Percentiles rank a stretch among this genome's conserved stretches.
These are phyloP conservation scores for Aspergillus eucalypticola DNA, from an alignment of 2,329 filamentous ascomycete genomes.

Conservation along the genomic window DNA sequence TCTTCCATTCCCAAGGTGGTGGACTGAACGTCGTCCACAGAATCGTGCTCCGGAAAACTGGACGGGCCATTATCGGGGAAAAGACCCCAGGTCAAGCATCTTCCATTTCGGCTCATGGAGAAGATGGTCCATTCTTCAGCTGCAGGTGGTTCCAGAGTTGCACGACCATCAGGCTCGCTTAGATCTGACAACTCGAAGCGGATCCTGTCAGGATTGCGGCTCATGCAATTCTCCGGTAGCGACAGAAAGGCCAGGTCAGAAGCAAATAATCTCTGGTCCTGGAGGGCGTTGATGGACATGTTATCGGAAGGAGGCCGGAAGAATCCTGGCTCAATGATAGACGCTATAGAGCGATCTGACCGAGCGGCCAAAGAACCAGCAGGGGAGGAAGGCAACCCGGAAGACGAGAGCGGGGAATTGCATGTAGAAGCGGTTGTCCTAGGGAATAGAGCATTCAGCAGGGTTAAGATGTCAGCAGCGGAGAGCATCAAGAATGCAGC, in stretches of 20 bases:
- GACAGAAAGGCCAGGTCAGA: conserved; percentile 33
- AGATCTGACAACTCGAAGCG: conserved; percentile 44
- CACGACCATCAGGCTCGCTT: conserved; percentile 43
- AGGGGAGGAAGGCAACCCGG: conserved; percentile 27
- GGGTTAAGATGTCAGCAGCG: conserved; percentile 73
- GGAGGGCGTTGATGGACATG: conserved; percentile 26
- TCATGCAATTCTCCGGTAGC: conserved; percentile 27
- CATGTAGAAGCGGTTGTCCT: conserved; percentile 28
- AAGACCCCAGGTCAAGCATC: conserved; percentile 67
- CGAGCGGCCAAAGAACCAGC: conserved; percentile 20
- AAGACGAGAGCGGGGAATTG: conserved; percentile 29
- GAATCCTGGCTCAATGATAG: conserved; percentile 33
- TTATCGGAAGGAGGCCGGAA: conserved; percentile 34
- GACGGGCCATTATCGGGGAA: conserved; percentile 63
- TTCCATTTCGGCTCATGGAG: conserved; percentile 74
- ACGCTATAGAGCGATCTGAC: conserved; percentile 21
- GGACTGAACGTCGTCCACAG: conserved; percentile 42
- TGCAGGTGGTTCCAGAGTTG: conserved; percentile 72
- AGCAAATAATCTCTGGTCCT: conserved; percentile 31
- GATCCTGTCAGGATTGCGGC: conserved; percentile 41
- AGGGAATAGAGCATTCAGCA: conserved; percentile 83
- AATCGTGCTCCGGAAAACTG: conserved; percentile 62
- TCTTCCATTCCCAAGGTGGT: conserved; percentile 64
- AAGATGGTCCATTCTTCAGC: conserved; percentile 81
- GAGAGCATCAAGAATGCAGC: conserved; percentile 74